Percentiles rank a stretch among this genome's conserved stretches.
These are phyloP conservation scores for Mallotus repandus DNA, from an alignment of 441 rosid genomes.

Conservation along the genomic window DNA sequence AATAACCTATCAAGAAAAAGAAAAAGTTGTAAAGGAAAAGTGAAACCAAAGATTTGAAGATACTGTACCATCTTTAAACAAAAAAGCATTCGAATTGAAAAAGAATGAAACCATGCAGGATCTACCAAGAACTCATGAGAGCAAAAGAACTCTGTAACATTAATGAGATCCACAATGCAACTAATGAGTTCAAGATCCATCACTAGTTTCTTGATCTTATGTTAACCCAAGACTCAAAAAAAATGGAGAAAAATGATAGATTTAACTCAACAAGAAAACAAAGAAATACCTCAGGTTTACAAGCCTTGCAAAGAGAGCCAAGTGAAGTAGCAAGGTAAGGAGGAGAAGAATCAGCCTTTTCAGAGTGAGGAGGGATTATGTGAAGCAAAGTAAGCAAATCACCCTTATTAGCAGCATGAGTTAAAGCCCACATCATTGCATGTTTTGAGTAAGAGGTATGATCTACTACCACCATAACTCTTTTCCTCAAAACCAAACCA, in stretches of 20 bases:
- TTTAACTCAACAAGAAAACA: neutral
- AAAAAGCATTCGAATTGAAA: conserved; percentile 1
- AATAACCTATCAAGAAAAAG: neutral
- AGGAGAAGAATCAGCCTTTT: conserved; percentile 32
- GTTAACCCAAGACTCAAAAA: neutral
- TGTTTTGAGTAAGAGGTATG: conserved; percentile 64
- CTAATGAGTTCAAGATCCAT: neutral
- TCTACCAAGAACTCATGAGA: neutral
- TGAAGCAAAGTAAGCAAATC: conserved; percentile 87
- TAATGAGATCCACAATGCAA: neutral
- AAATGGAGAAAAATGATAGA: neutral
- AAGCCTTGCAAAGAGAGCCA: conserved; percentile 88
- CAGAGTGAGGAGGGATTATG: conserved; percentile 42
- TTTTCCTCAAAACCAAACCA: conserved; percentile 48
- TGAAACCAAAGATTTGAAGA: neutral
- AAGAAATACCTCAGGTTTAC: conserved; percentile 72
- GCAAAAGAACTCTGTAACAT: neutral
- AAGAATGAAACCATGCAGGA: neutral
- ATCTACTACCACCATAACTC: conserved; percentile 92
- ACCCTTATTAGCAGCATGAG: conserved; percentile 72
- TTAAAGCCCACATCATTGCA: conserved; percentile 97
- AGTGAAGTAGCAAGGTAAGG: conserved; percentile 62
- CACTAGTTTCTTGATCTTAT: conserved; percentile 3
- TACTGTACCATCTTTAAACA: neutral
- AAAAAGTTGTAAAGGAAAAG: neutral